Evolutionary conservation across 2,329 filamentous ascomycete species (phyloP).

Genomic region (Ophiocordyceps sinensis): DNA sequence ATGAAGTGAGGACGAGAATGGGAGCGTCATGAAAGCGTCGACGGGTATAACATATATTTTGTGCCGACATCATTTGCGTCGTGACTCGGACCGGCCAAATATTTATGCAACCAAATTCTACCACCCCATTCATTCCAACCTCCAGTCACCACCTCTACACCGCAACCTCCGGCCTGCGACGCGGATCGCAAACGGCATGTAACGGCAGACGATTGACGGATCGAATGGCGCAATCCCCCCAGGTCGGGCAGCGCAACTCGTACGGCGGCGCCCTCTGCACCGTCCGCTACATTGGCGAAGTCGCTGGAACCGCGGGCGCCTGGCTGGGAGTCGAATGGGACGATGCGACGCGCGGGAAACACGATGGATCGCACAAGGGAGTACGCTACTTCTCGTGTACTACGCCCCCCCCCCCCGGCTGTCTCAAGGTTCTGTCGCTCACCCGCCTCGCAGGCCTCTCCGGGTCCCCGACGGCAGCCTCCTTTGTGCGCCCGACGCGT

Average conservation of each 20-base stretch:
- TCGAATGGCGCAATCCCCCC: slow-evolving; percentile 23
- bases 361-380: slow-evolving; percentile 71
- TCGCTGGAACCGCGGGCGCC: slow-evolving; percentile 59
- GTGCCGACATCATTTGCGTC: no score
- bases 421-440: not conserved
- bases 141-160: no score
- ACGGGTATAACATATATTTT: no score
- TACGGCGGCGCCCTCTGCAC: slow-evolving; percentile 70
- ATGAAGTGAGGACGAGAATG: not conserved
- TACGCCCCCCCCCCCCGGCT: not conserved
- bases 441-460: slow-evolving; percentile 33
- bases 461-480: slow-evolving; percentile 57
- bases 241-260: slow-evolving; percentile 63
- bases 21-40: no score
- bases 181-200: no score
- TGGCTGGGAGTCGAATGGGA: slow-evolving; percentile 99
- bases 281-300: slow-evolving; percentile 65
- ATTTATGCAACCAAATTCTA: no score
- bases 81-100: no score
- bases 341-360: slow-evolving; percentile 72
- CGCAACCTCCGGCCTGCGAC: no score
- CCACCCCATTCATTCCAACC: no score
- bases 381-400: slow-evolving; percentile 72
- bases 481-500: slow-evolving; percentile 71
- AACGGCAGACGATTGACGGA: no score